Evolutionary conservation across 2,329 filamentous ascomycete genomes (phyloP), one percentile per base, ranked within the genome.

Genomic region (Beauveria caledonica): DNA sequence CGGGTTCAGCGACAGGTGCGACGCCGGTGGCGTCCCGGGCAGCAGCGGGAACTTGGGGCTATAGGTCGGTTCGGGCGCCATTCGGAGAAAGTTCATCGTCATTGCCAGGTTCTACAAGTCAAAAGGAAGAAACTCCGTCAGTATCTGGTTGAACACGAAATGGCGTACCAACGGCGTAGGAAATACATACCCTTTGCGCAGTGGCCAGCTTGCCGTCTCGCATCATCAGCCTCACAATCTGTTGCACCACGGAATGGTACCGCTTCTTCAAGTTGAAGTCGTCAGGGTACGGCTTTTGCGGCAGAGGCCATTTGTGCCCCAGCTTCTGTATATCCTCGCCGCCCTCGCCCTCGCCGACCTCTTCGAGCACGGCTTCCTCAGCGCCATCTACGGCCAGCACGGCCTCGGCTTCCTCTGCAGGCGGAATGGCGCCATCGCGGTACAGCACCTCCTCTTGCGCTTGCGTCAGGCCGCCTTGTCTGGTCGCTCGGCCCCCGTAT

Each of bases 211-310:
- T 95, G 67, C 94, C 94, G 74, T 97, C 84, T 68, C 81, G 80
- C 93, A 97, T 99, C 64, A 99, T 76, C 66, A 96, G 80, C 71
- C 92, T 92, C 19, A 92, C 96, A 67, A 97, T 81, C 77, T 97
- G 94, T 65, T 88, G 80, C 52, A 97, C 79, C 8, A 97, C 81
- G 1, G 90, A 85, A 70, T 97, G 89, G 71, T 97, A 96, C 68
- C 94, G 85, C 71, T 90, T 80, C 74, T 92, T 89, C 67, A 93
- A 76, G 74, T 75, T 90, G 81, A 70, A 79, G 33, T 77, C 68
- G 58, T 82, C 80, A 10, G 87, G 82, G 57, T 92, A 78, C 7
- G 88, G 85, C 60, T 86, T 76, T 40, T 79, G 77, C 1, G 92
- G 92, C 64, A 90, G 76, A 4, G 84, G 85, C 69, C 91, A 97